Evolutionary conservation across 306 rosid species (phyloP).

Genomic region (Gillenia trifoliata): DNA sequence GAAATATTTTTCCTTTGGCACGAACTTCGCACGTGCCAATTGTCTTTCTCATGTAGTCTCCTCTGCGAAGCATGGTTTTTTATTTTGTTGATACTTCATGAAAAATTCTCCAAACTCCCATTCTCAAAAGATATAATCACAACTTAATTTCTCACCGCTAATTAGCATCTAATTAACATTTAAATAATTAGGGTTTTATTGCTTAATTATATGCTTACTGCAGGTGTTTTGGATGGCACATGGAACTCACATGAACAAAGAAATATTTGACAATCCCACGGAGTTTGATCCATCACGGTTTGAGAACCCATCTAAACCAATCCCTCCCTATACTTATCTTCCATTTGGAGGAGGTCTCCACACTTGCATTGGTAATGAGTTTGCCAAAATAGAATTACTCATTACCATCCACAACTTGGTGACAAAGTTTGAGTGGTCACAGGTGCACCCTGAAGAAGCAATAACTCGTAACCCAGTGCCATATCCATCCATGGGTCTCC

Average conservation of each 20-base stretch:
- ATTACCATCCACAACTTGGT: slow-evolving; percentile 41
- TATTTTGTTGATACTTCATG: too few species aligned
- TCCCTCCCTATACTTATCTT: slow-evolving; percentile 41
- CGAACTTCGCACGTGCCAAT: too few species aligned
- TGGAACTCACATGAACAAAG: slow-evolving; percentile 40
- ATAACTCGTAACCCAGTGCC: slow-evolving; percentile 51
- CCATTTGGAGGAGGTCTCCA: slow-evolving; percentile 46
- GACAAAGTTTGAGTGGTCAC: slow-evolving; percentile 45
- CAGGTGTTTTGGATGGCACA: slow-evolving; percentile 43
- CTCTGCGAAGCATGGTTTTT: too few species aligned
- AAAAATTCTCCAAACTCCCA: too few species aligned
- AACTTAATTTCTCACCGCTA: too few species aligned
- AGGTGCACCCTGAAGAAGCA: slow-evolving; percentile 27
- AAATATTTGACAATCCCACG: slow-evolving; percentile 35
- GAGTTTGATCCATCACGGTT: slow-evolving; percentile 47
- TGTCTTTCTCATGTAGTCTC: too few species aligned
- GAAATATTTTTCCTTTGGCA: too few species aligned
- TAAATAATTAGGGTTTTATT: neutral
- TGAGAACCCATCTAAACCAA: slow-evolving; percentile 40
- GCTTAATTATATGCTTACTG: neutral
- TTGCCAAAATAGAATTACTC: slow-evolving; percentile 43
- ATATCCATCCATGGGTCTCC: slow-evolving; percentile 50
- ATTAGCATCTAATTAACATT: neutral
- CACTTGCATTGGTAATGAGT: slow-evolving; percentile 48
- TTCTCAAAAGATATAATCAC: too few species aligned